Base-by-base conservation (phyloP, 2,329 filamentous ascomycete species). In the Ramichloridium luteum region DNA sequence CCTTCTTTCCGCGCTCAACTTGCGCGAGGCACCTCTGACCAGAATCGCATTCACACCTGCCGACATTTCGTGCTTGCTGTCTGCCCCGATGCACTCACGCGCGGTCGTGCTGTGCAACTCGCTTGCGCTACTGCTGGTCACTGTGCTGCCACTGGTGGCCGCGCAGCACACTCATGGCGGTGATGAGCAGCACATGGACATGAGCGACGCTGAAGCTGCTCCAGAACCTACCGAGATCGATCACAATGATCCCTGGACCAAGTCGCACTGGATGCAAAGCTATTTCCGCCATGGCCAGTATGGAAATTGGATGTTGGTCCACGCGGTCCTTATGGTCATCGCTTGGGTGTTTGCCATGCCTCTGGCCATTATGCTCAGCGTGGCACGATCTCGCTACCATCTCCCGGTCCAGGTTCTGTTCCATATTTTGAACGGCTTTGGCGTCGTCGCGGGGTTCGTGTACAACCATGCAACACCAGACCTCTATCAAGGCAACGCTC, bases 381-480 rank as follows among this genome's bases (percentile, higher is more conserved):
- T 93, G 41, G 78, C 79, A 20, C 74, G 72, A 38, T 94, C 86
- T 26, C 71, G 79, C 40, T 76, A 80, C 46, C 77, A 77, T 1
- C 64, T 93, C 2, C 62, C 68, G 1, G 58, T 67, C 1, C 86
- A 93, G 49, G 67, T 85, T 38, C 39, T 51, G 13, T 66, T 65
- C 48, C 56, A 65, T 28, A 32, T 51, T 16, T 32, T 57, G 14
- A 64, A 65, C 38, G 46, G 45, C n/a, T 28, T 77, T 2, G 81
- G 77, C 12, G 44, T 86, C 14, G 49, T 82, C 10, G 53, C 80
- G 15, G 74, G 72, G 5, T 67, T 72, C 30, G 61, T 83, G 18
- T 93, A 93, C 63, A 84, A 90, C 53, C 67, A 70, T 36, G 74
- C 71, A 41, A 93, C 84, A 0, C 84, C 85, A 1, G 82, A 93